Percentiles rank a stretch among this genome's conserved stretches.
These are phyloP conservation scores for Rhododendron ovatum DNA, from an alignment of 148 eudicot genomes.

Conservation along the genomic window DNA sequence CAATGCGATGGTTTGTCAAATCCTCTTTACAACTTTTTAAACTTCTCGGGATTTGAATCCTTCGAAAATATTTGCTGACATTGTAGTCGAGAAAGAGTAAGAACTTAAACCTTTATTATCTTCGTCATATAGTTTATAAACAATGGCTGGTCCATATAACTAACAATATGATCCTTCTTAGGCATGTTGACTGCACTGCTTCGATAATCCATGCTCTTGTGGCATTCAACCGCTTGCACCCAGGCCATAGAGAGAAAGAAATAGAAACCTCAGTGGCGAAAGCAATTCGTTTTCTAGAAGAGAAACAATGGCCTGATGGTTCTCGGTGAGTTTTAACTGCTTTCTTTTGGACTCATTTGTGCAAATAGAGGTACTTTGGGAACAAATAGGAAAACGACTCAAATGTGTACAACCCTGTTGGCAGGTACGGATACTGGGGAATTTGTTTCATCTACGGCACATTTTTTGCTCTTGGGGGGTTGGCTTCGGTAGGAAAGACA, in stretches of 20 bases:
- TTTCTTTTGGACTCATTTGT: too few species aligned
- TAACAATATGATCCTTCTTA: too few species aligned
- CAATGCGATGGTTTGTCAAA: not conserved
- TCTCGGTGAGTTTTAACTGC: too few species aligned
- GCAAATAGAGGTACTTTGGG: too few species aligned
- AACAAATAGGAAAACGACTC: too few species aligned
- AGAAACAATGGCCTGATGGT: too few species aligned
- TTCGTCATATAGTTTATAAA: too few species aligned
- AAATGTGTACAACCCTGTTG: not conserved
- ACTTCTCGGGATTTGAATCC: conserved; percentile 33
- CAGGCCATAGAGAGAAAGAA: conserved; percentile 35
- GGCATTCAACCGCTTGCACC: conserved; percentile 31
- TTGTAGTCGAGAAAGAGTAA: conserved; percentile 40
- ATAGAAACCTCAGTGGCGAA: conserved; percentile 31
- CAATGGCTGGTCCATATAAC: too few species aligned
- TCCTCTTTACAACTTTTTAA: not conserved
- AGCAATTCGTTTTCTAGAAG: conserved; percentile 29
- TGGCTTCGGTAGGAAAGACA: conserved; percentile 33
- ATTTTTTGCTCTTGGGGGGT: conserved; percentile 34
- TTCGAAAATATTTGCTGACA: conserved; percentile 43
- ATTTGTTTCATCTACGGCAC: conserved; percentile 43
- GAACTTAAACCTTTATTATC: not conserved
- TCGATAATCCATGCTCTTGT: too few species aligned
- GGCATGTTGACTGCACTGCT: too few species aligned
- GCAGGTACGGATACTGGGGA: conserved; percentile 55